Evolutionary conservation across 2,329 filamentous ascomycete species (phyloP).

Genomic region (Paecilomyces sp.): DNA sequence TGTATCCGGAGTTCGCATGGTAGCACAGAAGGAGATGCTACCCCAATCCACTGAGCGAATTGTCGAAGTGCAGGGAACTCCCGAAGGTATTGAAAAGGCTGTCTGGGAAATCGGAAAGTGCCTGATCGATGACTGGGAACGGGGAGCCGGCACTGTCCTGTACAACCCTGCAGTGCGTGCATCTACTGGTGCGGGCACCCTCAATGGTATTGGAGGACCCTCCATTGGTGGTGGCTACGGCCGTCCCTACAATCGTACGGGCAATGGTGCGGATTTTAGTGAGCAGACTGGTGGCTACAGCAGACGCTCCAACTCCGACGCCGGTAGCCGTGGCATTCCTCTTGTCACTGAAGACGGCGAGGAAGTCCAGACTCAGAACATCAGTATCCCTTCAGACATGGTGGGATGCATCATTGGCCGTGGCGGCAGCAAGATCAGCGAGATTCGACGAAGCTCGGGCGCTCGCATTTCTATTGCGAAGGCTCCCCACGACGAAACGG

Average conservation of each 20-base stretch:
- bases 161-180: conserved; percentile 96
- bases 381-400: conserved; percentile 99
- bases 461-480: conserved; percentile 98
- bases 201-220: conserved; percentile 45
- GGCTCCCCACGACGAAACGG: conserved; percentile 91
- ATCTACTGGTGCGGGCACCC: conserved; percentile 52
- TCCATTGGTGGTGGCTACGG: conserved; percentile 46
- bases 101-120: conserved; percentile 99
- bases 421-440: conserved; percentile 92
- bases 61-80: conserved; percentile 91
- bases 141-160: conserved; percentile 90
- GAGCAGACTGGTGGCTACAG: conserved; percentile 66
- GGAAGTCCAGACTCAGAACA: conserved; percentile 94
- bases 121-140: conserved; percentile 94
- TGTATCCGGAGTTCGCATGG: conserved; percentile 93
- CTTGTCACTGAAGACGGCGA: conserved; percentile 94
- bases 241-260: conserved; percentile 81
- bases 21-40: conserved; percentile 99
- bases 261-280: conserved; percentile 96
- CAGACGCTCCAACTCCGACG: conserved; percentile 78
- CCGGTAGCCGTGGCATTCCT: conserved; percentile 70
- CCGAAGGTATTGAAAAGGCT: conserved; percentile 90
- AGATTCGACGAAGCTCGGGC: conserved; percentile 94
- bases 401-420: conserved; percentile 98
- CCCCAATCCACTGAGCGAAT: conserved; percentile 97